phyloP scores from a whole-genome alignment of 805 yeast genomes.

The Suhomyces pyralidae region DNA sequence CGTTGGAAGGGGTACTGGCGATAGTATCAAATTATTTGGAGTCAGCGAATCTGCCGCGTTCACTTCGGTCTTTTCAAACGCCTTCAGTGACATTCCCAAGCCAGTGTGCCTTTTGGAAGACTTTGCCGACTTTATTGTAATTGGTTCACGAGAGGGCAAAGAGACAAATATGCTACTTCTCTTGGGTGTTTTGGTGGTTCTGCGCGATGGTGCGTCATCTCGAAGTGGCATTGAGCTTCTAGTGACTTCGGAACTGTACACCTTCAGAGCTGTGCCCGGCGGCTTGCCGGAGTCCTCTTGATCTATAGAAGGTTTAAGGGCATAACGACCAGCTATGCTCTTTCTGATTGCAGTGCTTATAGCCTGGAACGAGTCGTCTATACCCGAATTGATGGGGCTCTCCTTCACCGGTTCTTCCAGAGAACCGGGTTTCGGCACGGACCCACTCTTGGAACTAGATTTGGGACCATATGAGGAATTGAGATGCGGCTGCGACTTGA shows the following conservation, averaged over 20 bases:
- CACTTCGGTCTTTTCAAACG: constrained; percentile 13
- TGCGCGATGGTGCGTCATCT: constrained; percentile 9
- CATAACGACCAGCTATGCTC: constrained; percentile 37
- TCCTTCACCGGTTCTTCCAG: constrained; percentile 1
- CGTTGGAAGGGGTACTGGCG: constrained; percentile 11
- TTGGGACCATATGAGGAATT: constrained; percentile 22
- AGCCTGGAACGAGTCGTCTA: constrained; percentile 45
- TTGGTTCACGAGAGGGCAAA: constrained; percentile 39
- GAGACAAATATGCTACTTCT: constrained; percentile 35
- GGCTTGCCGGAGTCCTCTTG: background rate
- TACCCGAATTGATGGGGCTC: background rate
- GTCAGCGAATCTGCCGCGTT: constrained; percentile 10
- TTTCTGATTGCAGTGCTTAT: constrained; percentile 47
- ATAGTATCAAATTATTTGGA: constrained; percentile 7
- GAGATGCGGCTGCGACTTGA: constrained; percentile 2
- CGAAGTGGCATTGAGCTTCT: constrained; percentile 14
- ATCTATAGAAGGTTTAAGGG: background rate
- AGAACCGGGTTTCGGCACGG: background rate
- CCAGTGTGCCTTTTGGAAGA: constrained; percentile 4
- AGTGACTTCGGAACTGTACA: background rate
- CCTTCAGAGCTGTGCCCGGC: background rate
- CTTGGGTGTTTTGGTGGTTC: constrained; percentile 23
- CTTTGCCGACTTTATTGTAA: constrained; percentile 15
- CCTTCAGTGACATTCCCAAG: constrained; percentile 16
- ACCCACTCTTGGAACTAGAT: constrained; percentile 9